Conservation (phyloP, 2,329 filamentous ascomycete genomes). For the Biscogniauxia marginata region DNA sequence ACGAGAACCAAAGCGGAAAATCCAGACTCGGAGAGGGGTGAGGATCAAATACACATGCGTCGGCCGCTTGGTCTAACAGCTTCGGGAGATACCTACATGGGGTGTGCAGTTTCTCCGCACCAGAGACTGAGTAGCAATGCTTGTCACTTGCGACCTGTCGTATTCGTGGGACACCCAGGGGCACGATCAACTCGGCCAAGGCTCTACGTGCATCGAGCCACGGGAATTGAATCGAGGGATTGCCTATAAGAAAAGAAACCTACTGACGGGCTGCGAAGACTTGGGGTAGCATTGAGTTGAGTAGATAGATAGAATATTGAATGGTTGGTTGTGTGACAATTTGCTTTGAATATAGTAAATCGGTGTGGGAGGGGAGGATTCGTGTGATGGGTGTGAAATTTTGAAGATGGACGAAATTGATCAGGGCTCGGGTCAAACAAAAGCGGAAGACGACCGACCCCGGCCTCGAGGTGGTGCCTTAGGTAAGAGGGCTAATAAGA, state of each 20-base stretch:
- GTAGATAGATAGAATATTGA: too few relatives aligned
- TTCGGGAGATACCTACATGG: conserved; percentile 13
- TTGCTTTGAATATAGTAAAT: not conserved
- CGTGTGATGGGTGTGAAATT: not conserved
- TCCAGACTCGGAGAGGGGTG: not conserved
- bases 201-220: not conserved
- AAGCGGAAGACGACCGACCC: not conserved
- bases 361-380: not conserved
- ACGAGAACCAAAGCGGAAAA: not conserved
- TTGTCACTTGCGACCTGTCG: not conserved
- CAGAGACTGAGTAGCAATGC: not conserved
- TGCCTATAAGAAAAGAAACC: not conserved
- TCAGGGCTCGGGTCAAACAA: not conserved
- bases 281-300: too few relatives aligned
- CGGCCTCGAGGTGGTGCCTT: too few relatives aligned
- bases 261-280: too few relatives aligned
- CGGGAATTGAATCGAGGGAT: not conserved
- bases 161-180: too few relatives aligned
- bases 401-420: not conserved
- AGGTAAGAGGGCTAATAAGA: too few relatives aligned
- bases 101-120: conserved; percentile 17
- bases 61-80: conserved; percentile 12
- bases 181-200: not conserved
- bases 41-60: conserved; percentile 6
- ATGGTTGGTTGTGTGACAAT: too few relatives aligned